phyloP scores from a whole-genome alignment of 1,284 basidiomycete species.

The Apiotrichum veenhuisii region DNA sequence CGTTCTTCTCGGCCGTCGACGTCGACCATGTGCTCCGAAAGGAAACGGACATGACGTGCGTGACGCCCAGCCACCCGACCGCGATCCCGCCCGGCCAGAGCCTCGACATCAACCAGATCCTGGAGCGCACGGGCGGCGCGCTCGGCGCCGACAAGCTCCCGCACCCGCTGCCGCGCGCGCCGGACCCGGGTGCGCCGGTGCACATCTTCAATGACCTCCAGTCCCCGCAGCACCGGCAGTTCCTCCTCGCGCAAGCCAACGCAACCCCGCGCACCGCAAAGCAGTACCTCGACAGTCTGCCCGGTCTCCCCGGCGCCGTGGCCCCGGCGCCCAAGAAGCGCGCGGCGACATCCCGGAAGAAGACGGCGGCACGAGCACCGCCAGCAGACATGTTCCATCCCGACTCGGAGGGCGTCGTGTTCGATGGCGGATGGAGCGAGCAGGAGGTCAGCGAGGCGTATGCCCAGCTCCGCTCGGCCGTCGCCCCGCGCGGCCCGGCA shows the following conservation, averaged over 20 bases:
- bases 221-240: slow-evolving; percentile 25
- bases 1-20: slow-evolving; percentile 97
- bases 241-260: slow-evolving; percentile 35
- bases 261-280: slow-evolving; percentile 13
- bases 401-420: not conserved
- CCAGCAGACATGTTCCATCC: not conserved
- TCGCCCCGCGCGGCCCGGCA: too few species aligned
- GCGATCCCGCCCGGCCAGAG: slow-evolving; percentile 82
- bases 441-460: not conserved
- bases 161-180: not conserved
- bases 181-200: slow-evolving; percentile 25
- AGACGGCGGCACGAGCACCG: not conserved
- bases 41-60: slow-evolving; percentile 92
- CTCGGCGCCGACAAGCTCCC: not conserved
- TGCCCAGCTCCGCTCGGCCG: not conserved
- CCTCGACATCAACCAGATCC: slow-evolving; percentile 65
- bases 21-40: slow-evolving; percentile 88
- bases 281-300: slow-evolving; percentile 28
- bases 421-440: not conserved
- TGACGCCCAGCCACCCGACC: slow-evolving; percentile 84
- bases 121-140: slow-evolving; percentile 57
- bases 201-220: slow-evolving; percentile 30
- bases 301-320: slow-evolving; percentile 1
- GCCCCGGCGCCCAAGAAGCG: not conserved
- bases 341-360: not conserved